phyloP scores from a whole-genome alignment of 2,329 filamentous ascomycete genomes.

The Sarocladium strictum region DNA sequence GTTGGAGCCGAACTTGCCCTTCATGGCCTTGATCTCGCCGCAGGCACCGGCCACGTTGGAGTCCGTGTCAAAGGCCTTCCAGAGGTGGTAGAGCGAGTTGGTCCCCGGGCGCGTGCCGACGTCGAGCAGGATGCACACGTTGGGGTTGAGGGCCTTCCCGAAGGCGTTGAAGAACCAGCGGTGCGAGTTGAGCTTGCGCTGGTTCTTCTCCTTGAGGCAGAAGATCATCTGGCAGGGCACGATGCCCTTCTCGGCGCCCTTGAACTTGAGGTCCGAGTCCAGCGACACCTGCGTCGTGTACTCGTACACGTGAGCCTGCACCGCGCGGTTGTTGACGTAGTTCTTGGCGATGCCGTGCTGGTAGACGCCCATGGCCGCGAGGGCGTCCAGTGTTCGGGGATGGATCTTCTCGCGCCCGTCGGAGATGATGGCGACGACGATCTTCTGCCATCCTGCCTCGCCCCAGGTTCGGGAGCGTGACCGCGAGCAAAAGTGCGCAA shows the following conservation, averaged over 20 bases:
- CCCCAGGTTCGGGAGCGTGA: constrained; percentile 94
- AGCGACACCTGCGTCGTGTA: constrained; percentile 98
- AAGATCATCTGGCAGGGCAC: constrained; percentile 98
- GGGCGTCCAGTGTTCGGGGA: constrained; percentile 83
- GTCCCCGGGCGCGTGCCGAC: constrained; percentile 88
- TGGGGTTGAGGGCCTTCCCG: constrained; percentile 84
- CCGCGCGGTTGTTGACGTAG: constrained; percentile 89
- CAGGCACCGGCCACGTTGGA: constrained; percentile 96
- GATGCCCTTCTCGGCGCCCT: constrained; percentile 97
- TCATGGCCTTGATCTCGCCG: constrained; percentile 96
- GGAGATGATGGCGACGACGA: constrained; percentile 93
- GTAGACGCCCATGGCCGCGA: constrained; percentile 96
- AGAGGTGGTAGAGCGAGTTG: constrained; percentile 92
- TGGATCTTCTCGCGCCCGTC: constrained; percentile 90
- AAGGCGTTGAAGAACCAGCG: constrained; percentile 99
- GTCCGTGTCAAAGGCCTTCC: constrained; percentile 98
- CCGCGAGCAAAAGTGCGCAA: constrained; percentile 90
- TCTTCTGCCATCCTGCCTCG: constrained; percentile 97
- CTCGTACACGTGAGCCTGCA: constrained; percentile 96
- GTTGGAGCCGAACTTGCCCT: constrained; percentile 76
- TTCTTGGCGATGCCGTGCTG: constrained; percentile 99
- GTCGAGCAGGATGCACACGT: constrained; percentile 93
- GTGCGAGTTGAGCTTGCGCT: constrained; percentile 96
- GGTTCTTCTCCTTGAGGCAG: constrained; percentile 95
- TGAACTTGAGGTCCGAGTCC: constrained; percentile 94